phyloP scores from a whole-genome alignment of 2,329 filamentous ascomycete genomes.

The Claviceps sp. region DNA sequence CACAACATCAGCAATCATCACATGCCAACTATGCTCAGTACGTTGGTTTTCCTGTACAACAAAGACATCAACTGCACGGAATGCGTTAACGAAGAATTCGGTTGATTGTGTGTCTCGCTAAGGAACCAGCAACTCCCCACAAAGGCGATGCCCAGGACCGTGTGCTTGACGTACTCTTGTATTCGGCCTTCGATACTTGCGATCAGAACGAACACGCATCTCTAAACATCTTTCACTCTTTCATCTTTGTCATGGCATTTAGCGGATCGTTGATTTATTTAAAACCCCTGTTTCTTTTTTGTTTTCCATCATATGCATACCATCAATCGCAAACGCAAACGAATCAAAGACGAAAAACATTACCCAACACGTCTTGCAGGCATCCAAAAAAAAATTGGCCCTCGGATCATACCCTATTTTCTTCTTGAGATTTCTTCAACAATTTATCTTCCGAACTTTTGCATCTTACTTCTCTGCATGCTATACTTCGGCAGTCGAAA shows the following conservation, averaged over 20 bases:
- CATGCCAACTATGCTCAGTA: constrained; percentile 21
- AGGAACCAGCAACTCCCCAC: not conserved
- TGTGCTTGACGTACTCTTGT: not conserved
- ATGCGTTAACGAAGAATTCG: constrained; percentile 31
- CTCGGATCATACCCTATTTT: constrained; percentile 23
- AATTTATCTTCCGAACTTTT: constrained; percentile 9
- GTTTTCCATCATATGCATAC: not conserved
- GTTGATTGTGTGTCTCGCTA: not conserved
- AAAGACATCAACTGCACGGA: constrained; percentile 16
- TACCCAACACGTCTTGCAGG: constrained; percentile 21
- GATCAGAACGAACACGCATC: not conserved
- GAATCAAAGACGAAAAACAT: constrained; percentile 13
- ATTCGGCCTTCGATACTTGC: constrained; percentile 4
- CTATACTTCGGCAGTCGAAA: constrained; percentile 8
- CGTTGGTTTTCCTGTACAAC: constrained; percentile 23
- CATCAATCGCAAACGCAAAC: constrained; percentile 9
- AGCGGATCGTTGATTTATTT: constrained; percentile 25
- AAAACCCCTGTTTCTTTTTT: constrained; percentile 12
- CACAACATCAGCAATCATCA: constrained; percentile 19
- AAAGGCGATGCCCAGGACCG: no score
- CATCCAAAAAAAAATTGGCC: constrained; percentile 25
- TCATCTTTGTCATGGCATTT: constrained; percentile 32
- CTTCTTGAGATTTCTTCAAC: constrained; percentile 10
- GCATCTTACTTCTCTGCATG: constrained; percentile 14
- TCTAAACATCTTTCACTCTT: not conserved